A percentile compares a stretch with the other conserved stretches of the same genome.
Conservation (phyloP, 2,329 filamentous ascomycete genomes). For the Exserohilum turcica region DNA sequence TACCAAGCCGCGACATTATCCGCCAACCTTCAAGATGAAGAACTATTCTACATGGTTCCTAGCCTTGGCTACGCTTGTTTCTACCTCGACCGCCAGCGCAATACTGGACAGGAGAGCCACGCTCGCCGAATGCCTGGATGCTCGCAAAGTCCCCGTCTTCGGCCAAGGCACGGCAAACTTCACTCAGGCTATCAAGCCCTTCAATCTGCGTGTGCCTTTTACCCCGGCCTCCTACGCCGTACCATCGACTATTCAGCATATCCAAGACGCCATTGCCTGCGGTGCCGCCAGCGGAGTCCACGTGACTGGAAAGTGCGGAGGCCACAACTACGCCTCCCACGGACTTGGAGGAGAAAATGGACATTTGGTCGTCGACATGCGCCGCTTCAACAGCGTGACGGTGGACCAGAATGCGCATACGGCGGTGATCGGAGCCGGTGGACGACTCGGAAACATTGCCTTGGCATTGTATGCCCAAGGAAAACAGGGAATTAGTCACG, state of each 20-base stretch:
- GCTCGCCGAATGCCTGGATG: conserved; percentile 28
- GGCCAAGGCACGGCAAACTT: conserved; percentile 31
- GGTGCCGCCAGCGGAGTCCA: conserved; percentile 55
- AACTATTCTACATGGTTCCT: conserved; percentile 2
- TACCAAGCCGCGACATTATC: background rate
- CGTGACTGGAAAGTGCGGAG: conserved; percentile 65
- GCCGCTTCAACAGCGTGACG: conserved; percentile 51
- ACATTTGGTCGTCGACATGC: conserved; percentile 54
- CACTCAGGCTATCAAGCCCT: conserved; percentile 36
- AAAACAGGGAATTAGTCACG: conserved; percentile 53
- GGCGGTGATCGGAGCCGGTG: conserved; percentile 54
- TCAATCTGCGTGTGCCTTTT: conserved; percentile 36
- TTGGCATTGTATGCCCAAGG: conserved; percentile 35
- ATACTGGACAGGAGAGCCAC: conserved; percentile 10
- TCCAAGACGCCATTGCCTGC: conserved; percentile 62
- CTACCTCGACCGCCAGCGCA: conserved; percentile 7
- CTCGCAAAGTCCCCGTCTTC: conserved; percentile 22
- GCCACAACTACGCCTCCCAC: conserved; percentile 63
- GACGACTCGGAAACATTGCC: conserved; percentile 49
- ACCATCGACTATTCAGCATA: conserved; percentile 57
- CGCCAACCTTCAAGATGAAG: conserved; percentile 4
- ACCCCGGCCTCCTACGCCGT: conserved; percentile 61
- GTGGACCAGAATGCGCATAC: conserved; percentile 48
- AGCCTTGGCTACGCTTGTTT: conserved; percentile 14
- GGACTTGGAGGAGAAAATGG: conserved; percentile 55